Percentiles rank a stretch among this genome's conserved stretches.
These are phyloP conservation scores for Talaromyces sp. DNA, from an alignment of 2,329 filamentous ascomycete species.

Conservation along the genomic window DNA sequence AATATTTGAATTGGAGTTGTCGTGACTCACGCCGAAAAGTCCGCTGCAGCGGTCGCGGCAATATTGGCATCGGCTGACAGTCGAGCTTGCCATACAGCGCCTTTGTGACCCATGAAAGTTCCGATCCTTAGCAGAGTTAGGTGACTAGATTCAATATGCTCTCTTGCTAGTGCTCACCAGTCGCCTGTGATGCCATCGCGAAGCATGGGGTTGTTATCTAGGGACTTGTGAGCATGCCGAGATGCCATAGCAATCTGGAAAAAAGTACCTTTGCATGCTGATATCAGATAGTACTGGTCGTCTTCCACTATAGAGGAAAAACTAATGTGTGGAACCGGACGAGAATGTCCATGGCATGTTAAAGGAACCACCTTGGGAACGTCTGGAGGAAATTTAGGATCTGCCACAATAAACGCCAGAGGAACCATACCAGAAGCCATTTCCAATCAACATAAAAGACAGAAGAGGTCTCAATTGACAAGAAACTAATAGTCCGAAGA, in stretches of 20 bases:
- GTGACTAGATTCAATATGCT: neutral
- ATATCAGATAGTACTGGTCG: conserved; percentile 85
- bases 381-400: conserved; percentile 20
- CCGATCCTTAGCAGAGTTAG: conserved; percentile 61
- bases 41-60: conserved; percentile 88
- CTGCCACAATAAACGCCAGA: neutral
- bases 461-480: neutral
- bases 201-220: conserved; percentile 97
- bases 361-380: conserved; percentile 68
- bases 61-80: conserved; percentile 81
- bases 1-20: no score
- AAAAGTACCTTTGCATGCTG: conserved; percentile 73
- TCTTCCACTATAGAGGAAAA: conserved; percentile 81
- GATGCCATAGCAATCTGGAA: neutral
- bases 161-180: conserved; percentile 52
- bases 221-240: conserved; percentile 11
- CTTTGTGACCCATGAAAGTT: conserved; percentile 96
- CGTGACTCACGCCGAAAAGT: conserved; percentile 77
- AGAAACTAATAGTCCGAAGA: neutral
- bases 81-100: conserved; percentile 93
- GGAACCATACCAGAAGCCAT: neutral
- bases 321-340: conserved; percentile 83
- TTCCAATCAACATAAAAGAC: neutral
- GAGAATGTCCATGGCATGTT: conserved; percentile 90
- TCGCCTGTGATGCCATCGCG: conserved; percentile 93